These are phyloP conservation scores for Aspergillus neoniger DNA, from an alignment of 2,329 filamentous ascomycete genomes.

Conservation along the genomic window DNA sequence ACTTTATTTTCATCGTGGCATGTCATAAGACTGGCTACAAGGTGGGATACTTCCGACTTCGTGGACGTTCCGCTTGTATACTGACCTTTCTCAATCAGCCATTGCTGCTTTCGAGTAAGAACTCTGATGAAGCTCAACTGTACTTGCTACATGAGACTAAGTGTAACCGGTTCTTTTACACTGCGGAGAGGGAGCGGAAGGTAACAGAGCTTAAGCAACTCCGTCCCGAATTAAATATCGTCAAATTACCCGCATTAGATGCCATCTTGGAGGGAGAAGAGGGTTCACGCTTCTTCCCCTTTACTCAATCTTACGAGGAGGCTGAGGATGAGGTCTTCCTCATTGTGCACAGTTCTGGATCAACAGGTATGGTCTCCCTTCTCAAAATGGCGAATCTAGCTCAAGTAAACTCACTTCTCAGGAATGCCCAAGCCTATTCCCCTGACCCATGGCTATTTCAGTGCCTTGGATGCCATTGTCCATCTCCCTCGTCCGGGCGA, in stretches of 20 bases:
- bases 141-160: neutral
- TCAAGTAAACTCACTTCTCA: neutral
- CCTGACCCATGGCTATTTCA: neutral
- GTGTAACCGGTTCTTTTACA: neutral
- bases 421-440: neutral
- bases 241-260: neutral
- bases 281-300: constrained; percentile 10
- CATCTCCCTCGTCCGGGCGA: neutral
- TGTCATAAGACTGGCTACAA: constrained; percentile 23
- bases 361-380: constrained; percentile 27
- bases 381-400: neutral
- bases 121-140: neutral
- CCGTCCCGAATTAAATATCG: neutral
- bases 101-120: neutral
- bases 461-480: neutral
- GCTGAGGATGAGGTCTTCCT: constrained; percentile 25
- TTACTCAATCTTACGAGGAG: constrained; percentile 21
- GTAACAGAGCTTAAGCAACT: neutral
- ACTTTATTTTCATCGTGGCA: constrained; percentile 20
- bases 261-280: neutral
- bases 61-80: neutral
- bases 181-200: neutral
- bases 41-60: constrained; percentile 9
- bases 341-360: constrained; percentile 39
- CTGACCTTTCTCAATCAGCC: neutral